phyloP scores from a whole-genome alignment of 176 grass and related monocot species.

The Areca catechu region DNA sequence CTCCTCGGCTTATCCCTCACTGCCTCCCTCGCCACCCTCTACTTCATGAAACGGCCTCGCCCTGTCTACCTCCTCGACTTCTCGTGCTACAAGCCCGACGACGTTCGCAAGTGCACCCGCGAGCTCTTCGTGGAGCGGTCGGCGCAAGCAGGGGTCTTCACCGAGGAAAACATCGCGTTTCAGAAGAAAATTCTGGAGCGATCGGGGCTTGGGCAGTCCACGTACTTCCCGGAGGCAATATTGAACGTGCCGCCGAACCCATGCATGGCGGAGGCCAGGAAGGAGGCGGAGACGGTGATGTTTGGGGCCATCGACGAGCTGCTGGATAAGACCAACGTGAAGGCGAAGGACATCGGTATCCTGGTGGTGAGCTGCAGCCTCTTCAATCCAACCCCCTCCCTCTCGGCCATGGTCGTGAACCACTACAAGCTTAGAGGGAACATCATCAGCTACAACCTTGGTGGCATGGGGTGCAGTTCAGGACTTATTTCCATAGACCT shows the following conservation, averaged over 20 bases:
- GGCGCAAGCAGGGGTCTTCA: neutral
- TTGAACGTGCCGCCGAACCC: neutral
- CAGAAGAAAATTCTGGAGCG: constrained; percentile 13
- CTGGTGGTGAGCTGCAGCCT: constrained; percentile 11
- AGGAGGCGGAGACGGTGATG: constrained; percentile 15
- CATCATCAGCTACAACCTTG: constrained; percentile 4
- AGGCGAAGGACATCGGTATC: constrained; percentile 5
- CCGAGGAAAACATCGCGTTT: constrained; percentile 1
- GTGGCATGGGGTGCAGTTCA: constrained; percentile 13
- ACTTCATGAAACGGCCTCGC: neutral
- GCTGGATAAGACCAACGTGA: neutral
- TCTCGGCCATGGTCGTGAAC: constrained; percentile 12
- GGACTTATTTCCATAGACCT: constrained; percentile 9
- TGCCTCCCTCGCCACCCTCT: neutral
- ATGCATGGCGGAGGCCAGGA: constrained; percentile 1
- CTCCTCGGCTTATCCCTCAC: neutral
- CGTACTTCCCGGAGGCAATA: constrained; percentile 1
- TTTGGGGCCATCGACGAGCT: constrained; percentile 10
- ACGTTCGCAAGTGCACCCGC: neutral
- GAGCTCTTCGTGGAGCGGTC: constrained; percentile 1
- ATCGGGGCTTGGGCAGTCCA: constrained; percentile 5
- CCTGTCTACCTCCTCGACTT: constrained; percentile 13
- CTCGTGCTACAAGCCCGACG: constrained; percentile 2
- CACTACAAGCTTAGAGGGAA: constrained; percentile 8
- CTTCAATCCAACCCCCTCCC: constrained; percentile 5